Evolutionary conservation across 768 basidiomycete species (phyloP).

Genomic region (Hemileccinum rubropunctum): DNA sequence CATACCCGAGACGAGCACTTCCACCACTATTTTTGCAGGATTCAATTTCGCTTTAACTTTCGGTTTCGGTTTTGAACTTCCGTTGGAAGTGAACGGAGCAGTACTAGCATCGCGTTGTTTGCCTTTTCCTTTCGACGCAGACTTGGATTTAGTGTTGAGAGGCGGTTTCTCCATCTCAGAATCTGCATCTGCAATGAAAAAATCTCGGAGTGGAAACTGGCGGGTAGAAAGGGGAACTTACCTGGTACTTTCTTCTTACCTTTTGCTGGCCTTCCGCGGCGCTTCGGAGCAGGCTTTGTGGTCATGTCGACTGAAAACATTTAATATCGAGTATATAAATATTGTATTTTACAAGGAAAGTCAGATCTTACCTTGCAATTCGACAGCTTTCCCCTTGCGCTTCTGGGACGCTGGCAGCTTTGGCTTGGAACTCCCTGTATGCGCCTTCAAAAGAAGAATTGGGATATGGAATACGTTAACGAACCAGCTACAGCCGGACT

Average conservation of each 20-base stretch:
- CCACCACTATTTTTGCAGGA: slow-evolving; percentile 1
- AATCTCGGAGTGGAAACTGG: neutral
- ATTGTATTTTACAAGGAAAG: neutral
- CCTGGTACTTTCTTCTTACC: slow-evolving; percentile 11
- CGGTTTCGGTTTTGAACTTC: slow-evolving; percentile 1
- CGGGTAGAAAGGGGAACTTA: neutral
- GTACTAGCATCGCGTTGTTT: neutral
- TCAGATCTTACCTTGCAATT: slow-evolving; percentile 1
- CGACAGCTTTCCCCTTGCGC: slow-evolving; percentile 5
- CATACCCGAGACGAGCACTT: slow-evolving; percentile 15
- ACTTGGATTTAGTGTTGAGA: neutral
- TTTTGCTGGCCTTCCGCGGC: slow-evolving; percentile 12
- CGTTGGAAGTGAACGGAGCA: neutral
- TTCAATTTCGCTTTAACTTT: slow-evolving; percentile 10
- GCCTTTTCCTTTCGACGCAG: slow-evolving; percentile 9
- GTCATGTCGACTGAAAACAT: neutral
- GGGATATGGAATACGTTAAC: neutral
- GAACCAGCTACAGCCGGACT: slow-evolving; percentile 11
- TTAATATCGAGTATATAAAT: neutral
- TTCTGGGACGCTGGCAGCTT: slow-evolving; percentile 8
- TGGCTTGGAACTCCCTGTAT: slow-evolving; percentile 13
- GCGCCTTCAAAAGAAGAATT: neutral
- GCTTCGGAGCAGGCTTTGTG: slow-evolving; percentile 14
- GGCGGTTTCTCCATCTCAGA: slow-evolving; percentile 3
- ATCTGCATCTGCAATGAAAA: neutral